A percentile compares a stretch with the other conserved stretches of the same genome.
phyloP scores from a whole-genome alignment of 148 eudicot genomes.

The Fagopyrum homotropicum region DNA sequence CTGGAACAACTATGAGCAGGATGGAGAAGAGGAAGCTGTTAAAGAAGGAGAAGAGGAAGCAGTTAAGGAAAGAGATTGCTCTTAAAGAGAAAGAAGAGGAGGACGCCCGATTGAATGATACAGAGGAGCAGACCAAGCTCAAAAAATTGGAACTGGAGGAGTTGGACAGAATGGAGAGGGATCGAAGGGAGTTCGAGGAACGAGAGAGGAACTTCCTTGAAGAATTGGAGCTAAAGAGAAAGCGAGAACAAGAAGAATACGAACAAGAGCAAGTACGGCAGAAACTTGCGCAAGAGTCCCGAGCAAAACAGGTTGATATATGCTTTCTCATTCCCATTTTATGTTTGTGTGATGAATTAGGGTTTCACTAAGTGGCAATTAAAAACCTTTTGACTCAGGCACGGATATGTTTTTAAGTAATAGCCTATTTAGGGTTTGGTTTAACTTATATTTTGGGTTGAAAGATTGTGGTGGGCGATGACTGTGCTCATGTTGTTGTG shows the following conservation, averaged over 20 bases:
- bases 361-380: not conserved
- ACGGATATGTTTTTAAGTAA: not conserved
- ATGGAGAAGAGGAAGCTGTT: slow-evolving; percentile 69
- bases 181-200: slow-evolving; percentile 61
- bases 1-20: slow-evolving; percentile 24
- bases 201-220: slow-evolving; percentile 54
- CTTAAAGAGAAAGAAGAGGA: slow-evolving; percentile 47
- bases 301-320: slow-evolving; percentile 31
- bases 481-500: not conserved
- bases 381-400: not conserved
- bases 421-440: not conserved
- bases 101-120: slow-evolving; percentile 54
- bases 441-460: not conserved
- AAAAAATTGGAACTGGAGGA: slow-evolving; percentile 50
- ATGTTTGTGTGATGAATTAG: not conserved
- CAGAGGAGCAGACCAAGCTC: slow-evolving; percentile 46
- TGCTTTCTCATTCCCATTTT: not conserved
- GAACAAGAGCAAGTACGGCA: slow-evolving; percentile 30
- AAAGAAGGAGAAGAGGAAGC: slow-evolving; percentile 84
- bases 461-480: not conserved
- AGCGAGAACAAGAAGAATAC: slow-evolving; percentile 25
- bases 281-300: slow-evolving; percentile 23
- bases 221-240: slow-evolving; percentile 37
- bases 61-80: slow-evolving; percentile 61
- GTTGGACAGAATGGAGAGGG: slow-evolving; percentile 53